phyloP scores from a whole-genome alignment of 164 flowering plant genomes.

The Nymphaea colorata region DNA sequence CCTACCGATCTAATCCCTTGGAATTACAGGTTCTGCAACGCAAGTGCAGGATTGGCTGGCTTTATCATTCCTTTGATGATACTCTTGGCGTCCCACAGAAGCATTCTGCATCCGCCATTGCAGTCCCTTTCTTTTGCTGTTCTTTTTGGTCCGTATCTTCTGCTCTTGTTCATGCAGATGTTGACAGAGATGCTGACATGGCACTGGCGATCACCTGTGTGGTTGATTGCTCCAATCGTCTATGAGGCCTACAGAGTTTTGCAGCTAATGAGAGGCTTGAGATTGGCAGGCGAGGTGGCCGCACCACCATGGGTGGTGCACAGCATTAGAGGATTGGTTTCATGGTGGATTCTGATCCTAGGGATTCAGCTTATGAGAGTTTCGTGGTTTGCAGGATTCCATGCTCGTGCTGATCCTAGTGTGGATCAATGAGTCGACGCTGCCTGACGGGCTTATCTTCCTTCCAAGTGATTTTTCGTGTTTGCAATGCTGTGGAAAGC shows the following conservation, averaged over 20 bases:
- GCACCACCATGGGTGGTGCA: constrained; percentile 76
- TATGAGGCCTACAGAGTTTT: constrained; percentile 76
- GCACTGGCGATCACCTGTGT: constrained; percentile 91
- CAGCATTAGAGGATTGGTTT: constrained; percentile 59
- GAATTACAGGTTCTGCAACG: constrained; percentile 70
- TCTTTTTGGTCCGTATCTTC: constrained; percentile 67
- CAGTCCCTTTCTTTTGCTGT: constrained; percentile 47
- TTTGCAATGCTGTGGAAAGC: not conserved
- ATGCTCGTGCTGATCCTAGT: constrained; percentile 23
- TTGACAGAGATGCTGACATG: constrained; percentile 81
- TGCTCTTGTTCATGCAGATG: constrained; percentile 66
- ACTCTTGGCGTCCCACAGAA: constrained; percentile 40
- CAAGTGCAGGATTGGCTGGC: constrained; percentile 51
- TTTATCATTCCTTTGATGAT: constrained; percentile 40
- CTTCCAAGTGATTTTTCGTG: not conserved
- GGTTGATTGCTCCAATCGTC: constrained; percentile 84
- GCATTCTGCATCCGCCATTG: constrained; percentile 48
- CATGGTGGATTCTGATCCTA: constrained; percentile 88
- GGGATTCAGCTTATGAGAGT: constrained; percentile 96
- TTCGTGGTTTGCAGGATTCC: constrained; percentile 86
- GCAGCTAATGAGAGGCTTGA: constrained; percentile 85
- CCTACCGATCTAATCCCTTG: constrained; percentile 44
- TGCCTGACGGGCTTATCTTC: not conserved
- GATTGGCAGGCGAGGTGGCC: constrained; percentile 56
- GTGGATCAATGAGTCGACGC: not conserved